Percentiles rank a stretch among this genome's conserved stretches.
These are phyloP conservation scores for Candida hispaniensis DNA, from an alignment of 805 yeast genomes.

Conservation along the genomic window DNA sequence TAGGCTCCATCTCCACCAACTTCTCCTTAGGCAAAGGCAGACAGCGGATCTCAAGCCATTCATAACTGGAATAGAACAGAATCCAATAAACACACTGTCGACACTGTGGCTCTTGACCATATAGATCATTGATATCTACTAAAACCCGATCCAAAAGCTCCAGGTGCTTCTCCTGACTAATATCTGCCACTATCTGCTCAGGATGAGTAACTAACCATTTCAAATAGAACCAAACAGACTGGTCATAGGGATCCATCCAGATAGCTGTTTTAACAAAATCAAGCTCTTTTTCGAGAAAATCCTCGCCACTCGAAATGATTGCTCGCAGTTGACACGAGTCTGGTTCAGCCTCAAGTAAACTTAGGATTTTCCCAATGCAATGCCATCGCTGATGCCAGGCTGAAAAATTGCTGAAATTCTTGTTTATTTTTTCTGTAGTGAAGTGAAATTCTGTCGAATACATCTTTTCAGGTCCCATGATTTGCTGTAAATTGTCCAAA, in stretches of 20 bases:
- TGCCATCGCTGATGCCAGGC: conserved; percentile 91
- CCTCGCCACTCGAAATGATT: conserved; percentile 25
- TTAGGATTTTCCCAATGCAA: conserved; percentile 46
- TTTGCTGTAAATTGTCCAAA: conserved; percentile 30
- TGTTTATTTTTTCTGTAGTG: conserved; percentile 68
- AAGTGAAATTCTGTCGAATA: conserved; percentile 52
- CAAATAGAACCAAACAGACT: conserved; percentile 83
- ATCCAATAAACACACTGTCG: conserved; percentile 62
- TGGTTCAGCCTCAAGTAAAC: conserved; percentile 19
- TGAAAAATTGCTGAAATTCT: conserved; percentile 81
- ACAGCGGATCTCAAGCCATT: too few species aligned
- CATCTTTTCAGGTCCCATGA: conserved; percentile 19
- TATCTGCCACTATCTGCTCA: conserved; percentile 26
- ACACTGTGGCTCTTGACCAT: conserved; percentile 64
- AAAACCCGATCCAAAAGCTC: conserved; percentile 39
- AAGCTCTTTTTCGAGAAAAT: conserved; percentile 47
- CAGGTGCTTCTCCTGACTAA: conserved; percentile 28
- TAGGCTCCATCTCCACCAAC: too few species aligned
- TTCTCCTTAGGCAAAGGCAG: too few species aligned
- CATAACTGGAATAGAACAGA: conserved; percentile 35
- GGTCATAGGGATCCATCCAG: conserved; percentile 88
- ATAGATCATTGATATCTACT: conserved; percentile 46
- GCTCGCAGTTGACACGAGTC: conserved; percentile 15
- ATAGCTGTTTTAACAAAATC: conserved; percentile 68
- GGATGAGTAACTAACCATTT: conserved; percentile 53